Base-by-base conservation (phyloP, 805 yeast genomes). In the Yarrowia sp. region DNA sequence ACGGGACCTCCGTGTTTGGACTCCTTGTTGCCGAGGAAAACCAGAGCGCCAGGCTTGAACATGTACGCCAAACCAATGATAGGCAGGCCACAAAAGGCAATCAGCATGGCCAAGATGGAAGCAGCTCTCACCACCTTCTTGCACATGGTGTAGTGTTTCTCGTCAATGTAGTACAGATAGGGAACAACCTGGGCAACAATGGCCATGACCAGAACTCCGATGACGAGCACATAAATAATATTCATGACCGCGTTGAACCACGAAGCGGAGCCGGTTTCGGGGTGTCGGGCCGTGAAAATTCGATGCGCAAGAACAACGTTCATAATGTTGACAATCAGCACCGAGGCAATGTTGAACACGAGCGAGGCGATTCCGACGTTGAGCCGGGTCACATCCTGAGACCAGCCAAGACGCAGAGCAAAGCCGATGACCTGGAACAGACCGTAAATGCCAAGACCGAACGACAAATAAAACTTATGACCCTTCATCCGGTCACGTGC, bases 201-300 rank as follows among this genome's bases (percentile, higher is more conserved):
- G 19, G 92, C 89, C 89, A 89, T 87, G n/a, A 82, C 81, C 58
- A 89, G 83, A 67, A 89, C 81, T 7, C 84, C 87, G 36, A 82
- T 67, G 38, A 89, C 92, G 63, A 87, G 72, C 8, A 78, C 72
- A 74, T 89, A 89, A 45, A 86, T 72, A 2, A 77, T 50, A 55
- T 82, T 74, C 88, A 89, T 85, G 38, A 78, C 65, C 42, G 70
- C 70, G 85, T 87, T 85, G 73, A 89, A 86, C 70, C 69, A 67
- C 68, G 76, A 79, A 52, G 83, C 76, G 16, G 85, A 81, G 49
- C 92, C 93, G 9, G 87, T 83, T 61, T 85, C 87, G 14, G 94
- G 93, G 75, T 89, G 93, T 75, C 89, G 82, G 90, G 92, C 88
- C 5, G 91, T 87, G 77, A 88, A 88, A 35, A 89, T 79, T 75